Percentiles rank a stretch among this genome's conserved stretches.
These are phyloP conservation scores for Collybiopsis luxurians DNA, from an alignment of 768 basidiomycete genomes.

Conservation along the genomic window DNA sequence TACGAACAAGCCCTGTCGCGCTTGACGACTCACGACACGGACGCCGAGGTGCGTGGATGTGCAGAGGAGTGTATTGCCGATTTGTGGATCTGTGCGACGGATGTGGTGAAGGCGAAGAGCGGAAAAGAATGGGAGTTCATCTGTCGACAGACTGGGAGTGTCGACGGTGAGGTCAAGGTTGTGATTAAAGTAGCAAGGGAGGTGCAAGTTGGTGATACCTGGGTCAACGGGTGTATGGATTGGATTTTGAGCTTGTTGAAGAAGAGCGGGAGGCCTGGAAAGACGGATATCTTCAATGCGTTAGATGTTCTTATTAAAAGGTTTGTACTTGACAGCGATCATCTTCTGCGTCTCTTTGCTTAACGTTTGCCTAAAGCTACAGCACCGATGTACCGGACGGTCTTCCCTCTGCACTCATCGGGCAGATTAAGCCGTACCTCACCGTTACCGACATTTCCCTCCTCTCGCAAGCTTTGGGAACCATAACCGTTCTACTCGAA, in stretches of 20 bases:
- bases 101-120: constrained; percentile 59
- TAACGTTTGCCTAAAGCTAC: constrained; percentile 25
- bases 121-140: constrained; percentile 81
- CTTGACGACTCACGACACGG: constrained; percentile 79
- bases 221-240: constrained; percentile 79
- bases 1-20: constrained; percentile 74
- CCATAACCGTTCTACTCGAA: constrained; percentile 67
- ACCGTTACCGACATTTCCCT: constrained; percentile 74
- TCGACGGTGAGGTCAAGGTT: constrained; percentile 75
- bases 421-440: constrained; percentile 75
- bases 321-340: constrained; percentile 29
- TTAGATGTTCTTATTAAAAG: constrained; percentile 70
- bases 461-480: constrained; percentile 67
- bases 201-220: constrained; percentile 66
- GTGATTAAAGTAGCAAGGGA: constrained; percentile 81
- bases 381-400: constrained; percentile 46
- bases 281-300: constrained; percentile 76
- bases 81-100: constrained; percentile 84
- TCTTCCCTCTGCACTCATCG: constrained; percentile 61
- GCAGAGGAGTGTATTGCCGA: constrained; percentile 85
- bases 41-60: constrained; percentile 82
- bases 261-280: constrained; percentile 77
- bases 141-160: constrained; percentile 66
- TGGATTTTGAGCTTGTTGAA: constrained; percentile 74
- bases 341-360: background rate